Conservation (phyloP, 2,329 filamentous ascomycete genomes). For the Hypoxylon sp. region DNA sequence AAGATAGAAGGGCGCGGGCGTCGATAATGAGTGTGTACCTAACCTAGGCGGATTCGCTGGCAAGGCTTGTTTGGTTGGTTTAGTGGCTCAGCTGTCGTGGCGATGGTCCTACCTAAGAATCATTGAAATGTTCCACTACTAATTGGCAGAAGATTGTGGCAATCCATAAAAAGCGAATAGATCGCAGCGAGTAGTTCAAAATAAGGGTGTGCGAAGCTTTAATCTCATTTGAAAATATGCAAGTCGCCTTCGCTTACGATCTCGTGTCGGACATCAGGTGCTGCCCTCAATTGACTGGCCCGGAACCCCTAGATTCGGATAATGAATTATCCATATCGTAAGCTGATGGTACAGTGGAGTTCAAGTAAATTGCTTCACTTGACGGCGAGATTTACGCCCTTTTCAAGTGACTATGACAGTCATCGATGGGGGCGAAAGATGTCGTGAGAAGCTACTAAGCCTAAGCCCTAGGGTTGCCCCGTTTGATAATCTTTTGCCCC, state of each 20-base stretch:
- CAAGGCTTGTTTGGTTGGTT: background rate
- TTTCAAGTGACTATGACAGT: too few relatives aligned
- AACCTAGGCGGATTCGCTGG: background rate
- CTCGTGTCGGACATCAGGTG: background rate
- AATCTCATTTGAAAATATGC: too few relatives aligned
- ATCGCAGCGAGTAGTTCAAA: background rate
- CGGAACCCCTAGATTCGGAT: background rate
- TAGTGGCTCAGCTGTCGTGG: background rate
- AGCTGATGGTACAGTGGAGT: background rate
- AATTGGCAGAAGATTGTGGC: background rate
- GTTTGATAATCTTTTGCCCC: too few relatives aligned
- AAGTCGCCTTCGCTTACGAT: background rate
- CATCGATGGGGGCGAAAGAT: too few relatives aligned
- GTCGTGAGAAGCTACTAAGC: too few relatives aligned
- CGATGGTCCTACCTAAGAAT: background rate
- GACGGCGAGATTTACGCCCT: background rate
- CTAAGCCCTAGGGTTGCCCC: too few relatives aligned
- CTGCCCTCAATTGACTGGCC: background rate
- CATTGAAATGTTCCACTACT: background rate
- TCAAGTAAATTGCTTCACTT: background rate
- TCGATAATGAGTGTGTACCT: background rate
- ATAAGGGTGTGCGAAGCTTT: too few relatives aligned
- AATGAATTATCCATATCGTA: background rate
- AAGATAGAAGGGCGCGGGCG: background rate
- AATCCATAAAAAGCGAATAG: background rate